A percentile compares a stretch with the other conserved stretches of the same genome.
Conservation (phyloP, 225 moss, liverwort and hornwort genomes). For the Antitrichia curtipendula region DNA sequence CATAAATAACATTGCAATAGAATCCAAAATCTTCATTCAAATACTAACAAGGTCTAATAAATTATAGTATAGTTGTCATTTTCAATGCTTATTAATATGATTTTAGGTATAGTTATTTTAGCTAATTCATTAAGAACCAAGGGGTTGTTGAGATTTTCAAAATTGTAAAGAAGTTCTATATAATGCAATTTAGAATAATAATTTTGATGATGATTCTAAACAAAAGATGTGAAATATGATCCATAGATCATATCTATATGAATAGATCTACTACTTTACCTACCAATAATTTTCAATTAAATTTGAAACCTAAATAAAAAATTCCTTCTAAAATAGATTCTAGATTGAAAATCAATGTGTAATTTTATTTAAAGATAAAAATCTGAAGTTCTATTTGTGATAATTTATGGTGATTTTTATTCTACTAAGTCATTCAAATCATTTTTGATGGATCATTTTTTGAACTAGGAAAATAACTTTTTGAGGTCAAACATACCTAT, state of each 20-base stretch:
- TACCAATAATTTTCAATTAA: neutral
- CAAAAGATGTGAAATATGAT: neutral
- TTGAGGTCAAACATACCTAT: rapidly evolving
- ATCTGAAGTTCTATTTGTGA: neutral
- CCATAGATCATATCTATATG: neutral
- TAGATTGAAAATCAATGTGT: neutral
- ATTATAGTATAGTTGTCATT: neutral
- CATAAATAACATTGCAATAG: neutral
- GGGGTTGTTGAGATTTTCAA: neutral
- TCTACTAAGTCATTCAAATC: neutral
- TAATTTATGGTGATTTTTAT: rapidly evolving
- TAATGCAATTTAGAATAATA: neutral
- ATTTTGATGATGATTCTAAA: neutral
- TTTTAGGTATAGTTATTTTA: neutral
- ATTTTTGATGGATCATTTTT: neutral
- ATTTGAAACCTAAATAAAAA: neutral
- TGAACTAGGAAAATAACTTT: neutral
- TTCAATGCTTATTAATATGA: neutral
- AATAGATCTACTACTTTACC: rapidly evolving
- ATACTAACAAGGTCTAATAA: neutral
- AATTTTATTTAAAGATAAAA: neutral
- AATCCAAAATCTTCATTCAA: neutral
- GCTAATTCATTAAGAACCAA: no score
- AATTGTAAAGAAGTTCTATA: neutral
- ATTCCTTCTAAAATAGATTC: neutral